Conservation (phyloP, 805 yeast species). For the Metschnikowia bowlesiae region DNA sequence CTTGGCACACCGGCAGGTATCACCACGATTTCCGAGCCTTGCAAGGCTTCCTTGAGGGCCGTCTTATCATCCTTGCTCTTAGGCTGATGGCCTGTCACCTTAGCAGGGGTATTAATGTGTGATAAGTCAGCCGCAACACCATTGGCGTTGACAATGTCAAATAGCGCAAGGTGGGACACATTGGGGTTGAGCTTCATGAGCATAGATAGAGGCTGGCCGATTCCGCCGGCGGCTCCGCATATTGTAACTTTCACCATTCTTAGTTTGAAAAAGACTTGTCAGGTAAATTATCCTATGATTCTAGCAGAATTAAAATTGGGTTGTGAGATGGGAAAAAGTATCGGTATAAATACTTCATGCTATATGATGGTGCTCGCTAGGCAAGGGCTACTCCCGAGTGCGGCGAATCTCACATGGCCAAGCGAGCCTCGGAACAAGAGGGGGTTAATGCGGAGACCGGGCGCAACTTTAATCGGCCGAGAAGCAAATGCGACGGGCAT, state of each 20-base stretch:
- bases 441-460: not conserved
- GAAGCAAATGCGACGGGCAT: not conserved
- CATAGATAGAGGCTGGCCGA: slow-evolving; percentile 45
- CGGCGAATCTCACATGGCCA: slow-evolving; percentile 3
- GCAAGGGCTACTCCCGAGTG: not conserved
- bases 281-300: not conserved
- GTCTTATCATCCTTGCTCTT: slow-evolving; percentile 32
- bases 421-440: slow-evolving; percentile 2
- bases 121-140: slow-evolving; percentile 46
- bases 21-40: slow-evolving; percentile 36
- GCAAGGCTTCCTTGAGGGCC: slow-evolving; percentile 35
- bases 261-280: too few species aligned
- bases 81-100: slow-evolving; percentile 40
- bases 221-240: slow-evolving; percentile 48
- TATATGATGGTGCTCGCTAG: not conserved
- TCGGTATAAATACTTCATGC: not conserved
- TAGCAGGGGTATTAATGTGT: slow-evolving; percentile 39
- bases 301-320: not conserved
- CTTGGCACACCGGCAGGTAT: slow-evolving; percentile 48
- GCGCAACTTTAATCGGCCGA: not conserved
- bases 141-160: slow-evolving; percentile 41
- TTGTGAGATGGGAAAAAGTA: not conserved
- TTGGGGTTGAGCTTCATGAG: slow-evolving; percentile 37
- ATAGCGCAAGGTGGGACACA: slow-evolving; percentile 37
- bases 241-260: slow-evolving; percentile 44